These are phyloP conservation scores for Populus deltoides DNA, from an alignment of 345 rosid species.

Conservation along the genomic window DNA sequence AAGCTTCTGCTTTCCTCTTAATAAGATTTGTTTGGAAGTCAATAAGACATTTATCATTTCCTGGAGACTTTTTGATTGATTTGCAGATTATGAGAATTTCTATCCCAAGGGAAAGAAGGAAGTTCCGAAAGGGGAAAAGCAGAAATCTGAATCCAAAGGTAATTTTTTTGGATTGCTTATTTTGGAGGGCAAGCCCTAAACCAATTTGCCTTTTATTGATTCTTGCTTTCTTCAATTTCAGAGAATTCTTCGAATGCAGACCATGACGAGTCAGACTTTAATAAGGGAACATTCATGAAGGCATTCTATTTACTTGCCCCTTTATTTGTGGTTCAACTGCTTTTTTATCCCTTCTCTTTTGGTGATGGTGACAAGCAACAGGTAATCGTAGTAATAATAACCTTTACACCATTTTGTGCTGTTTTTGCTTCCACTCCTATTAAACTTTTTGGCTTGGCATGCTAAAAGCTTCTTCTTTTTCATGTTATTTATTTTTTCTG, in stretches of 20 bases:
- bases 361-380: slow-evolving; percentile 56
- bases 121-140: slow-evolving; percentile 65
- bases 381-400: slow-evolving; percentile 34
- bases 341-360: slow-evolving; percentile 46
- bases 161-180: not conserved
- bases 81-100: slow-evolving; percentile 82
- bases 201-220: not conserved
- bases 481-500: no score
- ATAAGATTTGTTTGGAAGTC: not conserved
- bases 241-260: slow-evolving; percentile 60
- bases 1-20: slow-evolving; percentile 1
- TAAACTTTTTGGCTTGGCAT: not conserved
- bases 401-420: not conserved
- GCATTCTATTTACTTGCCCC: slow-evolving; percentile 49
- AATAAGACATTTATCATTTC: not conserved
- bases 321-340: slow-evolving; percentile 49
- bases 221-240: slow-evolving; percentile 26
- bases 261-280: slow-evolving; percentile 40
- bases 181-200: not conserved
- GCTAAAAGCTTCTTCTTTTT: not conserved
- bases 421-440: no score
- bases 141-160: slow-evolving; percentile 87
- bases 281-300: slow-evolving; percentile 42
- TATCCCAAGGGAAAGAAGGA: slow-evolving; percentile 82
- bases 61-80: not conserved